Evolutionary conservation across 2,329 filamentous ascomycete species (phyloP).

Genomic region (Aspergillus floridensis): DNA sequence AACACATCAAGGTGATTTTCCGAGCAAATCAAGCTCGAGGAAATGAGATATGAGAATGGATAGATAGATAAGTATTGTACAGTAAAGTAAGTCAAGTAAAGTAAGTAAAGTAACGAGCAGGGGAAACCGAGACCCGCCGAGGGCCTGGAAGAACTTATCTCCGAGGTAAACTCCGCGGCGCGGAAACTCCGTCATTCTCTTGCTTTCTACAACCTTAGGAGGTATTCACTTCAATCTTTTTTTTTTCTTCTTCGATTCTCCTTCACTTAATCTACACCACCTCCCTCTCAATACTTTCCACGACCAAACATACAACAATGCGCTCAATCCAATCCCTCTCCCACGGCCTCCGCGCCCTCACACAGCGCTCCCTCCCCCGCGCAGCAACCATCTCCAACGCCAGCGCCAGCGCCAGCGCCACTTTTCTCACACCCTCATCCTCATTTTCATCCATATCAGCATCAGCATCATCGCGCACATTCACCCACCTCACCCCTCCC

Average conservation of each 20-base stretch:
- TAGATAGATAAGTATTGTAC: too few relatives aligned
- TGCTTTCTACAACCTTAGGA: background rate
- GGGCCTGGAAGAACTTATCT: conserved; percentile 26
- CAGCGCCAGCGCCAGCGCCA: too few relatives aligned
- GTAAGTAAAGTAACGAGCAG: conserved; percentile 1
- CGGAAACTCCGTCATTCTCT: conserved; percentile 15
- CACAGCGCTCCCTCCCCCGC: conserved; percentile 15
- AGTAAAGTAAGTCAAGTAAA: too few relatives aligned
- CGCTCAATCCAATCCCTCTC: conserved; percentile 17
- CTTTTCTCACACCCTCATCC: background rate
- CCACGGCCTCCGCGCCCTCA: conserved; percentile 23
- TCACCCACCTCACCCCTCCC: conserved; percentile 21
- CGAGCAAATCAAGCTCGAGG: too few relatives aligned
- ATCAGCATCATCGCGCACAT: conserved; percentile 18
- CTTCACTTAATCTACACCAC: too few relatives aligned
- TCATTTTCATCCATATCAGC: background rate
- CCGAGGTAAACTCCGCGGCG: conserved; percentile 20
- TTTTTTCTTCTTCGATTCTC: too few relatives aligned
- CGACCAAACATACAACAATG: conserved; percentile 9
- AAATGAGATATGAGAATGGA: too few relatives aligned
- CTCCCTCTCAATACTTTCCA: too few relatives aligned
- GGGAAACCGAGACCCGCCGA: conserved; percentile 18
- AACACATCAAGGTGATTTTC: too few relatives aligned
- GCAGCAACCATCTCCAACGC: conserved; percentile 5
- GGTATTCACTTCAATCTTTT: too few relatives aligned